phyloP scores from a whole-genome alignment of 768 basidiomycete genomes.

The Tylopilus sp. region DNA sequence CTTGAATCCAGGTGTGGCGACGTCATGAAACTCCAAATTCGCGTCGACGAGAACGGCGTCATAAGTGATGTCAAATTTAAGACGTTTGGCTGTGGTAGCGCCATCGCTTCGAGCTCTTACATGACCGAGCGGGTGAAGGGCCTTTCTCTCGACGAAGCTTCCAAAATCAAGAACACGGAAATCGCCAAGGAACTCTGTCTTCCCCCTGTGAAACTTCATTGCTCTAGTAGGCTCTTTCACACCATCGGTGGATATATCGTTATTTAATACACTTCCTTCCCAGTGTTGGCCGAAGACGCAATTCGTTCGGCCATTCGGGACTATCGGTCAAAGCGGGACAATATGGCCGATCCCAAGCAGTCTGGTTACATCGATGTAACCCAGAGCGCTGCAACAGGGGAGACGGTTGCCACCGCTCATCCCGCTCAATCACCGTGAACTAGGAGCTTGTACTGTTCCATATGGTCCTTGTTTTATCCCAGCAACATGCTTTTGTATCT shows the following conservation, averaged over 20 bases:
- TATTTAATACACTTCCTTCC: conserved; percentile 23
- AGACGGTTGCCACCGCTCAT: conserved; percentile 51
- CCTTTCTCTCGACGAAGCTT: conserved; percentile 88
- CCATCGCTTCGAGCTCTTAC: conserved; percentile 96
- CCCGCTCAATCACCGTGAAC: conserved; percentile 34
- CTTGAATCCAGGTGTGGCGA: conserved; percentile 73
- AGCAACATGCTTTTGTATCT: conserved; percentile 1
- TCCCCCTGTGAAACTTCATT: conserved; percentile 95
- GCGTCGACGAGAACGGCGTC: conserved; percentile 90
- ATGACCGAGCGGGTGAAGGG: conserved; percentile 99
- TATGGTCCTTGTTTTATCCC: background rate
- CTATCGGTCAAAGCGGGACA: conserved; percentile 81
- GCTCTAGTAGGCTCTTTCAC: conserved; percentile 67
- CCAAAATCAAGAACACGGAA: conserved; percentile 97
- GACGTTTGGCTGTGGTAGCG: conserved; percentile 98
- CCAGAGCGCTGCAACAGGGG: conserved; percentile 50
- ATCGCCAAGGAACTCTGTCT: conserved; percentile 96
- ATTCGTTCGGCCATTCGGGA: conserved; percentile 98
- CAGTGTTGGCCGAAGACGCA: conserved; percentile 96
- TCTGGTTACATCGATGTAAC: conserved; percentile 70
- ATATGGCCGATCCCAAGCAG: conserved; percentile 47
- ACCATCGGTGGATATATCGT: conserved; percentile 7
- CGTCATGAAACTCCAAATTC: conserved; percentile 99
- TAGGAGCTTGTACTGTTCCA: background rate
- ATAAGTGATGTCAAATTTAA: conserved; percentile 99